A percentile compares a stretch with the other conserved stretches of the same genome.
These are phyloP conservation scores for Mycosarcoma maydis DNA, from an alignment of 1,284 basidiomycete species.

Conservation along the genomic window DNA sequence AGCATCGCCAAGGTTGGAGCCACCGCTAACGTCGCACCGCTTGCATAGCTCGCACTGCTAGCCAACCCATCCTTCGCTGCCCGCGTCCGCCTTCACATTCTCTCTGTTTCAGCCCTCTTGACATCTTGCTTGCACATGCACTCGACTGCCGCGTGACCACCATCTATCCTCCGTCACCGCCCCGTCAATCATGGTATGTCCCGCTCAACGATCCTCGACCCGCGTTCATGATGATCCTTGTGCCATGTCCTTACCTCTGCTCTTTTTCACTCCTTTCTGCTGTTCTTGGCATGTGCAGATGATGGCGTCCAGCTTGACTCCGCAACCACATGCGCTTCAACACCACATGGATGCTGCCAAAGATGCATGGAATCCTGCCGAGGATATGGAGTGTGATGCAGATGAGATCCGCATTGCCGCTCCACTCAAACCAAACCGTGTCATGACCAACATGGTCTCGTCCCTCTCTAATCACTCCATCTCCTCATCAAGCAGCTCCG, in stretches of 20 bases:
- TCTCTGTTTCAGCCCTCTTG: neutral
- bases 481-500: conserved; percentile 41
- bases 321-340: conserved; percentile 17
- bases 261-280: neutral
- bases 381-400: conserved; percentile 46
- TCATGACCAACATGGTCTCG: conserved; percentile 38
- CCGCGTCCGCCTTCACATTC: neutral
- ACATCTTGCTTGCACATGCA: conserved; percentile 15
- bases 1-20: conserved; percentile 1
- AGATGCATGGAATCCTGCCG: conserved; percentile 33
- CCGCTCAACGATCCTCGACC: neutral
- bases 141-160: conserved; percentile 3
- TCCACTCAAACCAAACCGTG: conserved; percentile 10
- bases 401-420: conserved; percentile 21
- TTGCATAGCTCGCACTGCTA: neutral
- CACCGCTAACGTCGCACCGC: neutral
- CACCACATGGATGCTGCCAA: conserved; percentile 15
- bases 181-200: conserved; percentile 15
- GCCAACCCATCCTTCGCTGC: neutral
- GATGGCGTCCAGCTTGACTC: conserved; percentile 24
- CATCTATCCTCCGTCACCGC: conserved; percentile 5
- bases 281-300: conserved; percentile 9
- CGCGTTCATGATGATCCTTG: no score
- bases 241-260: conserved; percentile 6
- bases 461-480: conserved; percentile 44